Percentiles rank a stretch among this genome's conserved stretches.
Conservation (phyloP, 2,329 filamentous ascomycete genomes). For the Claviceps capensis region DNA sequence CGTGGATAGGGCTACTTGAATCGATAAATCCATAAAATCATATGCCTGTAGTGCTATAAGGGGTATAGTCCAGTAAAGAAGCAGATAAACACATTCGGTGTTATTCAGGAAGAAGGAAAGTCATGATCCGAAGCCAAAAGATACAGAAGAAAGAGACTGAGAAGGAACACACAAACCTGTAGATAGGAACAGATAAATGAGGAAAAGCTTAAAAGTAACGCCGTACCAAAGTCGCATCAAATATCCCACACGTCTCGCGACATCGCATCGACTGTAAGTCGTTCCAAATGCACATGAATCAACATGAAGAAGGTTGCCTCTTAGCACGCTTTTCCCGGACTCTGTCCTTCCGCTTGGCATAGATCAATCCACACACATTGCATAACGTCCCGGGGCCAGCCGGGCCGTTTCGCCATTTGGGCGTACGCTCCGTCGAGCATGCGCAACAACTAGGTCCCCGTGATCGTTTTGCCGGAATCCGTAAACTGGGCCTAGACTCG, state of each 20-base stretch:
- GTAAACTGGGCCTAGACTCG: neutral
- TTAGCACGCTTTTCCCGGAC: neutral
- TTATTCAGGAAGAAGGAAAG: neutral
- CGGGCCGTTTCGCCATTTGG: conserved; percentile 62
- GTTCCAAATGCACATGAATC: neutral
- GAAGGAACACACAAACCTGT: neutral
- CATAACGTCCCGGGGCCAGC: conserved; percentile 59
- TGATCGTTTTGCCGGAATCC: neutral
- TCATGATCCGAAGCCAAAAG: neutral
- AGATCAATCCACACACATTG: conserved; percentile 55
- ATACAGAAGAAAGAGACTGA: too few relatives aligned
- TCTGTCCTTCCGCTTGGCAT: conserved; percentile 13
- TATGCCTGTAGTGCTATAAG: neutral
- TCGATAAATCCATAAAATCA: neutral
- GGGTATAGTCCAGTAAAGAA: neutral
- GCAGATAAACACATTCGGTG: neutral
- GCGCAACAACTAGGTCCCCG: conserved; percentile 16
- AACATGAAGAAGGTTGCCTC: conserved; percentile 4
- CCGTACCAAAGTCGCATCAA: neutral
- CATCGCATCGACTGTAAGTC: neutral
- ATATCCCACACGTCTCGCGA: neutral
- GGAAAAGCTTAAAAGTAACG: neutral
- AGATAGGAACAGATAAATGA: neutral
- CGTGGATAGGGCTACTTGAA: neutral
- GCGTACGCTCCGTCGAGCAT: conserved; percentile 62